Conservation (phyloP, 176 grass and related monocot genomes). For the Aegilops speltoides region DNA sequence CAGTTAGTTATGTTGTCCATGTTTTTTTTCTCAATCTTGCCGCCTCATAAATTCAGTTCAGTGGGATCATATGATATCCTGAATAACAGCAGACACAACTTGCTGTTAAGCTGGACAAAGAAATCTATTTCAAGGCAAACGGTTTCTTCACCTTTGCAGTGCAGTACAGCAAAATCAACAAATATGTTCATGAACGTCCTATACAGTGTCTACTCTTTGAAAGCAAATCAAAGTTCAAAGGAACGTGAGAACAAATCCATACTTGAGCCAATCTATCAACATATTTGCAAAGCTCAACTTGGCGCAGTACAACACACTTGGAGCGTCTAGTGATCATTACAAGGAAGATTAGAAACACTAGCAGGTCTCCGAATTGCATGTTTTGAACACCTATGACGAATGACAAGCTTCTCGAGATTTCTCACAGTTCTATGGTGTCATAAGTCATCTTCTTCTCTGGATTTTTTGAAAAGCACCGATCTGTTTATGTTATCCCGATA, state of each 20-base stretch:
- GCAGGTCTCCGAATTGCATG: background rate
- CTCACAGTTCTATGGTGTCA: background rate
- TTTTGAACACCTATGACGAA: conserved; percentile 19
- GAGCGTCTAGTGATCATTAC: conserved; percentile 20
- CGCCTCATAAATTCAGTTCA: too few relatives aligned
- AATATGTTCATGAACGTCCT: background rate
- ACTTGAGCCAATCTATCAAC: conserved; percentile 14
- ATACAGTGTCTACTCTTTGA: background rate
- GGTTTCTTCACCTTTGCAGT: background rate
- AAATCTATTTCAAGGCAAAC: background rate
- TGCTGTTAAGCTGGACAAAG: background rate
- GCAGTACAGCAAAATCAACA: background rate
- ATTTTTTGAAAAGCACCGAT: conserved; percentile 5
- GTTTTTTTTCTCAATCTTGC: too few relatives aligned
- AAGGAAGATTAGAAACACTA: background rate
- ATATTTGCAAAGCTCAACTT: conserved; percentile 17
- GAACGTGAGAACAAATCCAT: background rate
- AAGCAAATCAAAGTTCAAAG: background rate
- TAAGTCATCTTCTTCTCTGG: background rate
- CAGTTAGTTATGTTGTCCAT: too few relatives aligned
- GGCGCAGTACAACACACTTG: background rate
- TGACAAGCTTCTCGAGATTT: conserved; percentile 8
- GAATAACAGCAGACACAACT: background rate
- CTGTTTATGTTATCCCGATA: conserved; percentile 25
- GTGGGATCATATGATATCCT: background rate